phyloP scores from a whole-genome alignment of 352 stramenopile genomes.

The Plasmopara muralis region DNA sequence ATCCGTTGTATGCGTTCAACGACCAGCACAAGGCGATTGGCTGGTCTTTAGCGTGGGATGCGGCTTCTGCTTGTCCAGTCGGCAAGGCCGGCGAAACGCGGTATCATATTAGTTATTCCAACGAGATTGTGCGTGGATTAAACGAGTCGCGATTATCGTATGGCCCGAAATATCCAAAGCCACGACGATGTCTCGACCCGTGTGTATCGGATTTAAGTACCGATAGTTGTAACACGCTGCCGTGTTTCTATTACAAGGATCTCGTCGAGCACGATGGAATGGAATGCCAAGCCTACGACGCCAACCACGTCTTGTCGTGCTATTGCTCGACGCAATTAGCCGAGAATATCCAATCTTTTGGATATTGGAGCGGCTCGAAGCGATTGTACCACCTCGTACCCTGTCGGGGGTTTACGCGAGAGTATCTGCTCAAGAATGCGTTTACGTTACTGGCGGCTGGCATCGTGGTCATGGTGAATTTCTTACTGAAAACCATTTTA shows the following conservation, averaged over 20 bases:
- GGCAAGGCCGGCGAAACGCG: slow-evolving; percentile 11
- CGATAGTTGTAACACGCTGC: slow-evolving; percentile 29
- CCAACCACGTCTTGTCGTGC: slow-evolving; percentile 38
- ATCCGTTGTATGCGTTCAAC: slow-evolving; percentile 13
- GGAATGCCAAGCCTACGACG: slow-evolving; percentile 29
- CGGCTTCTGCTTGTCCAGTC: slow-evolving; percentile 11
- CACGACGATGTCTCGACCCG: slow-evolving; percentile 28
- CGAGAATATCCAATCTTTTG: slow-evolving; percentile 22
- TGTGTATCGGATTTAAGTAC: slow-evolving; percentile 30
- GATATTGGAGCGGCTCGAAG: slow-evolving; percentile 30
- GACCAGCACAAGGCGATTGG: slow-evolving; percentile 7
- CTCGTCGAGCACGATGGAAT: slow-evolving; percentile 13
- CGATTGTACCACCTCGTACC: slow-evolving; percentile 29
- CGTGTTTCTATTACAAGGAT: slow-evolving; percentile 38
- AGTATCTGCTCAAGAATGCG: slow-evolving; percentile 41
- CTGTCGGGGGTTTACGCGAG: slow-evolving; percentile 36
- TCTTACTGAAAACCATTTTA: slow-evolving; percentile 37
- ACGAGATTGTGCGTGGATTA: slow-evolving; percentile 22
- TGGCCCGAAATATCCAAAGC: slow-evolving; percentile 10
- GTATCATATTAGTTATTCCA: slow-evolving; percentile 36
- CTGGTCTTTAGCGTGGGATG: slow-evolving; percentile 30
- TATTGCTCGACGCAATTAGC: slow-evolving; percentile 33
- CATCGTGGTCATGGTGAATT: slow-evolving; percentile 45
- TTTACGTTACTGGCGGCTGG: slow-evolving; percentile 36
- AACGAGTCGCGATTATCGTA: slow-evolving; percentile 7